A percentile compares a stretch with the other conserved stretches of the same genome.
Conservation (phyloP, 2,329 filamentous ascomycete genomes). For the Pseudogymnoascus sp. region DNA sequence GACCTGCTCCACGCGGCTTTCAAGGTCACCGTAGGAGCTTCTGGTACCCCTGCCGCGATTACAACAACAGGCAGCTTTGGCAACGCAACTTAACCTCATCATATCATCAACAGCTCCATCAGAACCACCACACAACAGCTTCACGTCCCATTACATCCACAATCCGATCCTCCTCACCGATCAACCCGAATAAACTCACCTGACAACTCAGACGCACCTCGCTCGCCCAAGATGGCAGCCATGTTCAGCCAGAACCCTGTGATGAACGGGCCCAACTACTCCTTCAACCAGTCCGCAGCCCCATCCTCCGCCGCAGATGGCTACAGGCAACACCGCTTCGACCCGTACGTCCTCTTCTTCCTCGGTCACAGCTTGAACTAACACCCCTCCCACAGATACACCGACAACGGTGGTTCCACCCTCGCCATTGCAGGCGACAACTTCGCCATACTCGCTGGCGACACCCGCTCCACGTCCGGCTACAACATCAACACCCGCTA, state of each 20-base stretch:
- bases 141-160: conserved; percentile 8
- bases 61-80: conserved; percentile 10
- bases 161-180: conserved; percentile 13
- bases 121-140: not conserved
- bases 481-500: conserved; percentile 99
- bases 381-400: conserved; percentile 60
- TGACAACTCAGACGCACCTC: not conserved
- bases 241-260: conserved; percentile 66
- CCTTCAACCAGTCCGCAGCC: conserved; percentile 56
- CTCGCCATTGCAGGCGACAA: conserved; percentile 89
- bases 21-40: conserved; percentile 9
- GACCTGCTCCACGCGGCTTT: not conserved
- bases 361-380: conserved; percentile 13
- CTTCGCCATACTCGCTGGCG: conserved; percentile 94
- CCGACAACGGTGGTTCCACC: conserved; percentile 95
- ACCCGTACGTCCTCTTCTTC: conserved; percentile 58
- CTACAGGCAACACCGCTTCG: conserved; percentile 73
- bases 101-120: conserved; percentile 10
- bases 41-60: conserved; percentile 8
- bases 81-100: conserved; percentile 12
- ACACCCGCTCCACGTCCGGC: conserved; percentile 90
- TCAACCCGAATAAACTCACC: not conserved
- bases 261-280: conserved; percentile 65
- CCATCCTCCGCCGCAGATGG: conserved; percentile 45
- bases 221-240: conserved; percentile 46